Conservation (phyloP, 768 basidiomycete genomes). For the Tricholoma hemisulphureum region DNA sequence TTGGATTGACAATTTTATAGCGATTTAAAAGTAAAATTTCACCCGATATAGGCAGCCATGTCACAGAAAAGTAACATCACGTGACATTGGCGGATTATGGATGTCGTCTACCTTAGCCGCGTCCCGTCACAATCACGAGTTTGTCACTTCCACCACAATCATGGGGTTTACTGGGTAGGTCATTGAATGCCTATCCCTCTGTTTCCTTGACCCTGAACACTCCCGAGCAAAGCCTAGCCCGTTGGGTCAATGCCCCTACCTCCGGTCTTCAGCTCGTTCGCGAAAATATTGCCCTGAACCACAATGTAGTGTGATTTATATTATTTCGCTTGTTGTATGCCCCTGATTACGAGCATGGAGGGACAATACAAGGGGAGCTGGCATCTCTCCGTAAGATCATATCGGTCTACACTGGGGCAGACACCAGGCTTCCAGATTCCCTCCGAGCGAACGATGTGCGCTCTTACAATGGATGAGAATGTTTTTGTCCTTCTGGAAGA, state of each 20-base stretch:
- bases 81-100: too few species aligned
- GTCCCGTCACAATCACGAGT: conserved; percentile 21
- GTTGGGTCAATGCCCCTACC: conserved; percentile 82
- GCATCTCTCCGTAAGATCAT: conserved; percentile 69
- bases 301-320: conserved; percentile 47
- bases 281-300: conserved; percentile 68
- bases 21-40: too few species aligned
- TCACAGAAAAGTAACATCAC: too few species aligned
- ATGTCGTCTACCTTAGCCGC: too few species aligned
- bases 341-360: conserved; percentile 40
- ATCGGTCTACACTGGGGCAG: conserved; percentile 68
- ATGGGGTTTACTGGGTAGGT: conserved; percentile 68
- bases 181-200: conserved; percentile 5
- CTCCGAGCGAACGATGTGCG: conserved; percentile 69
- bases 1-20: too few species aligned
- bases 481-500: conserved; percentile 81
- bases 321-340: conserved; percentile 5
- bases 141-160: conserved; percentile 20
- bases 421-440: conserved; percentile 48
- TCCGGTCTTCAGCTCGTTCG: conserved; percentile 65
- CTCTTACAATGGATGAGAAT: conserved; percentile 77
- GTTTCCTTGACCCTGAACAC: conserved; percentile 1
- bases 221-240: conserved; percentile 53
- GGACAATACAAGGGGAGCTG: conserved; percentile 62
- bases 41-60: too few species aligned